Percentiles rank a stretch among this genome's conserved stretches.
Evolutionary conservation across 2,329 filamentous ascomycete genomes (phyloP).

Genomic region (Cercospora beticola): DNA sequence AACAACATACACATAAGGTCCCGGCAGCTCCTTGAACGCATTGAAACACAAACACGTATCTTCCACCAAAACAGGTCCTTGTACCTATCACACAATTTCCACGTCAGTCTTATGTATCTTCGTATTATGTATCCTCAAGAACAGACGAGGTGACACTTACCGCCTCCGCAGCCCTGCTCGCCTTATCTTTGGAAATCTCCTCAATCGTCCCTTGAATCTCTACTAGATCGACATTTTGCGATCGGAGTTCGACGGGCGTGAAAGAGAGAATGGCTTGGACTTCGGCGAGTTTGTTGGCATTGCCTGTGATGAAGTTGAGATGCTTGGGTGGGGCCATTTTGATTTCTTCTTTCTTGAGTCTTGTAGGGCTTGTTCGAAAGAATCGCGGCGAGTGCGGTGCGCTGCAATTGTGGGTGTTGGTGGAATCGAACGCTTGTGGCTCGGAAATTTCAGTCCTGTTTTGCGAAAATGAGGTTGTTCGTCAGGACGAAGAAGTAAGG

Average conservation of each 20-base stretch:
- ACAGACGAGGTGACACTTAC: slow-evolving; percentile 47
- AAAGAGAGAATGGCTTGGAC: slow-evolving; percentile 81
- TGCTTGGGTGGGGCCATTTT: slow-evolving; percentile 42
- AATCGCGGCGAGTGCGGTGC: not conserved
- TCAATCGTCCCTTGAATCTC: slow-evolving; percentile 93
- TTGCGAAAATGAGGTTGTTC: not conserved
- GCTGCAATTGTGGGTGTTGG: not conserved
- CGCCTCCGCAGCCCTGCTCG: slow-evolving; percentile 72
- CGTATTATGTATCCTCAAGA: not conserved
- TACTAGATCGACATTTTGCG: slow-evolving; percentile 72
- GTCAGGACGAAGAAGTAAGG: not conserved
- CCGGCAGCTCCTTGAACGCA: slow-evolving; percentile 85
- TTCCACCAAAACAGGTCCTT: slow-evolving; percentile 89
- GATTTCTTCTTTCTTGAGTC: not conserved
- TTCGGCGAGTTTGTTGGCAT: slow-evolving; percentile 89
- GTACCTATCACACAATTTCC: slow-evolving; percentile 41
- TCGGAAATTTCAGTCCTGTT: not conserved
- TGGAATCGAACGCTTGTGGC: not conserved
- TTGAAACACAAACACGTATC: slow-evolving; percentile 94
- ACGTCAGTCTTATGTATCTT: not conserved
- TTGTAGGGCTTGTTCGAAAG: not conserved
- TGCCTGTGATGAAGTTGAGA: slow-evolving; percentile 95
- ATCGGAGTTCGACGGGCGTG: slow-evolving; percentile 67
- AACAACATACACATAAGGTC: slow-evolving; percentile 81
- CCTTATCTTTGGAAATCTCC: slow-evolving; percentile 88